Base-by-base conservation (phyloP, 106 monocot genomes). In the Gastrodia elata region DNA sequence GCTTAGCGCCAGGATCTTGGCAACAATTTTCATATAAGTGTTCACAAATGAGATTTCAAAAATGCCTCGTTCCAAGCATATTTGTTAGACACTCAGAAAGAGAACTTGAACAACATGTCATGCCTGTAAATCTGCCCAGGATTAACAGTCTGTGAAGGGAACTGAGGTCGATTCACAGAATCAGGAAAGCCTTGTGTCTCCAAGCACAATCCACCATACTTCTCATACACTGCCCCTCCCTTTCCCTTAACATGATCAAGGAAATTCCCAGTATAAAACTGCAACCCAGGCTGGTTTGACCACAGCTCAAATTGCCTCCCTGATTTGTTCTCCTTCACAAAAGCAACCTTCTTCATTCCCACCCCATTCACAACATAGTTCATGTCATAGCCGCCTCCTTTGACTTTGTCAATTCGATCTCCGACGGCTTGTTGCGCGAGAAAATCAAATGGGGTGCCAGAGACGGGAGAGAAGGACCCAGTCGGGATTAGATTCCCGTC, bases 101-200 rank as follows among this genome's bases (percentile, higher is more conserved):
- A 84, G 71, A 96, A 96, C 74, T 84, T 89, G 38, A 76, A 90
- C 13, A 84, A 18, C 87, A 96, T 96, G 28, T 85, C 37, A 79
- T 92, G 92, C 75, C 52, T 77, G 80, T 96, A 96, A 38, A 77
- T 75, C 42, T 87, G 48, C 0, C 87, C 89, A 30, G 87, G 89
- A 0, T 71, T 46, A 20, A 92, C 85, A 70, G 92, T 84, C 85
- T 89, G 84, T 0, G 85, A 80, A 0, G 95, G 95, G 71, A 96
- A 96, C 0, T 82, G 79, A 2, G 84, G 84, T 27, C 84, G 87
- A 69, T 96, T 87, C 0, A 96, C 89, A 6, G 95, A 75, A 46
- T 96, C 79, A 0, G 95, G 95, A 40, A 85, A 96, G 0, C 84
- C 87, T 75, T 95, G 91, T 6, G 95, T 91, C 84, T 95, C 95